Base-by-base conservation (phyloP, 352 stramenopile genomes). In the Phytophthora hibernalis region DNA sequence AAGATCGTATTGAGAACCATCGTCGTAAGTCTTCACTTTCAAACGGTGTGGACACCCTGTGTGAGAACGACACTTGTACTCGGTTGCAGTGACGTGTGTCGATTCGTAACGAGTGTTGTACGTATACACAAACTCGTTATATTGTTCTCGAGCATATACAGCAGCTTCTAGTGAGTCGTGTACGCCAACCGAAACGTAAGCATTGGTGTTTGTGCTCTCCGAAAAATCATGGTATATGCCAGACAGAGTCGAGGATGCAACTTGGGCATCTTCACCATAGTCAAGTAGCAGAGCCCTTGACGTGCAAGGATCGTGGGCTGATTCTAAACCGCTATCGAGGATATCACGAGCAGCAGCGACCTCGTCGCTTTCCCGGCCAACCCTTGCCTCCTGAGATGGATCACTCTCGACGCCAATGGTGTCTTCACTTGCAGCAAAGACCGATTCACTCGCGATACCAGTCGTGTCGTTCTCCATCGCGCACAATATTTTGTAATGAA, bases 101-200 rank as follows among this genome's bases (percentile, higher is more conserved):
- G 37, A 21, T 44, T 21, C 37, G 37, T 44, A 44, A 11, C 37
- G 37, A 18, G 37, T 44, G 37, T 44, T 44, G 37, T 44, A 44
- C 37, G 15, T 44, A 15, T 44, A 44, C 37, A 21, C 37, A 44
- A 44, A 44, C 37, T 44, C 16, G 5, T 44, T 44, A 11, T 22
- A 44, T 8, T 21, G 13, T 15, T 44, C 37, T 21, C 7, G 5
- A 18, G 37, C 37, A 18, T 22, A 1, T 38, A 3, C 13, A 16
- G 31, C 31, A 13, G 9, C 10, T 16, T 38, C 31, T 21, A 44
- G 10, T 44, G 13, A 21, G 37, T 21, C 37, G 37, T 18, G 10
- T 22, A 22, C 37, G 16, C 13, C n/a, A 8, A 44, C 37, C 37
- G 33, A 40, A n/a, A 40, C 15, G 15, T 40, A 40, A 4, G 10